A percentile compares a stretch with the other conserved stretches of the same genome.
These are phyloP conservation scores for Ophiognomonia clavigignenti-juglandacearum DNA, from an alignment of 2,329 filamentous ascomycete species.

Conservation along the genomic window DNA sequence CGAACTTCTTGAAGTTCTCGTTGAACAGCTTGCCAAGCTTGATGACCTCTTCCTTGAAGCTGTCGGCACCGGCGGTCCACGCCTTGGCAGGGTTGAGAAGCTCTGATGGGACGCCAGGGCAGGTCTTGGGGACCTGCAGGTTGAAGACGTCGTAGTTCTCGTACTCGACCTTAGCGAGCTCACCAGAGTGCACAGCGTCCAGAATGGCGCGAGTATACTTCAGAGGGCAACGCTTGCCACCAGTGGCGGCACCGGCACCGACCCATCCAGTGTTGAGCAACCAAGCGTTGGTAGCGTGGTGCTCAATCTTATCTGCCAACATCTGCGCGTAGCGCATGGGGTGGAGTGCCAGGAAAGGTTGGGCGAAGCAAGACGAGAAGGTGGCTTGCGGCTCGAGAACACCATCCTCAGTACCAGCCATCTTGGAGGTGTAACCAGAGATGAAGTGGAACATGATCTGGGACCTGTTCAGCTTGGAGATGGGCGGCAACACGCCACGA, in stretches of 20 bases:
- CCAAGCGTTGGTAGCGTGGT: constrained; percentile 96
- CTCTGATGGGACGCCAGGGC: constrained; percentile 83
- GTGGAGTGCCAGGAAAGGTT: constrained; percentile 97
- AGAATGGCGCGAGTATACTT: constrained; percentile 99
- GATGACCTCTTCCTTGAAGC: constrained; percentile 81
- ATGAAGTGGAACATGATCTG: constrained; percentile 99
- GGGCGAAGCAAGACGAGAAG: constrained; percentile 98
- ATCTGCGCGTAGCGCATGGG: constrained; percentile 99
- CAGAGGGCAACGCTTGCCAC: constrained; percentile 93
- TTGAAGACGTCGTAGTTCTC: constrained; percentile 97
- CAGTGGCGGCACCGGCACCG: constrained; percentile 82
- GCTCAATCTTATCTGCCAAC: constrained; percentile 95
- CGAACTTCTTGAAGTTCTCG: constrained; percentile 98
- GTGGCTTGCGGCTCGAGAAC: constrained; percentile 96
- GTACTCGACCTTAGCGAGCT: constrained; percentile 88
- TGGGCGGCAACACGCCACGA: constrained; percentile 92
- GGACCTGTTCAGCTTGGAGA: constrained; percentile 89
- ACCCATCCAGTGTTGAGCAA: constrained; percentile 98
- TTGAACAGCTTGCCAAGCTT: constrained; percentile 88
- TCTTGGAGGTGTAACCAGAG: constrained; percentile 99
- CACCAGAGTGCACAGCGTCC: constrained; percentile 94
- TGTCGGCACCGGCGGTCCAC: constrained; percentile 77
- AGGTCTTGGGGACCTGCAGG: constrained; percentile 88
- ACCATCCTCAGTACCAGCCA: constrained; percentile 97
- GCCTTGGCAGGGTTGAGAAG: constrained; percentile 91